Percentiles rank a stretch among this genome's conserved stretches.
These are phyloP conservation scores for Clitoria ternatea DNA, from an alignment of 306 rosid species.

Conservation along the genomic window DNA sequence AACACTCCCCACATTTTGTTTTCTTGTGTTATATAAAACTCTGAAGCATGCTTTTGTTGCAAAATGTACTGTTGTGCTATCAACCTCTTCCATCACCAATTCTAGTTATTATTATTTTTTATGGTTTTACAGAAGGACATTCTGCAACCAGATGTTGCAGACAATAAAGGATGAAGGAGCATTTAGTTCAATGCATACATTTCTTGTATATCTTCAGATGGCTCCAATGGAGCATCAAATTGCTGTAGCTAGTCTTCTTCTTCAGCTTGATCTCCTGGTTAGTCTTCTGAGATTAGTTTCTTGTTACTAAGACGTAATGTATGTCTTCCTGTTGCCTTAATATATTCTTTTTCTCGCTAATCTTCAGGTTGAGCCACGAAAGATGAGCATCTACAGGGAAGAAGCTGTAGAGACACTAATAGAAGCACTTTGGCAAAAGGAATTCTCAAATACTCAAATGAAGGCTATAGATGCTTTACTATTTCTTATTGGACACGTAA, in stretches of 20 bases:
- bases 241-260: conserved; percentile 74
- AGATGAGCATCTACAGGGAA: conserved; percentile 96
- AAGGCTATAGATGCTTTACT: conserved; percentile 66
- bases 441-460: conserved; percentile 58
- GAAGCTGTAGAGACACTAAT: conserved; percentile 76
- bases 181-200: conserved; percentile 83
- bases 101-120: background rate
- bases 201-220: conserved; percentile 89
- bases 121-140: conserved; percentile 54
- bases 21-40: background rate
- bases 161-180: conserved; percentile 83
- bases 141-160: conserved; percentile 66
- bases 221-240: conserved; percentile 87
- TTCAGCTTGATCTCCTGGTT: conserved; percentile 97
- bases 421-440: conserved; percentile 71
- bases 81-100: background rate
- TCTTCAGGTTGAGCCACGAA: conserved; percentile 76
- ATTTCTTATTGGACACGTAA: conserved; percentile 67
- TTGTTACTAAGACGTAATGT: background rate
- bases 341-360: conserved; percentile 15
- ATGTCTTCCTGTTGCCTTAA: background rate
- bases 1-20: background rate
- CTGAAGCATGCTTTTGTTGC: background rate
- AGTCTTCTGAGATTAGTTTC: conserved; percentile 21
- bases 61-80: background rate